Evolutionary conservation across 352 stramenopile genomes (phyloP).

Genomic region (Phytopythium vexans): DNA sequence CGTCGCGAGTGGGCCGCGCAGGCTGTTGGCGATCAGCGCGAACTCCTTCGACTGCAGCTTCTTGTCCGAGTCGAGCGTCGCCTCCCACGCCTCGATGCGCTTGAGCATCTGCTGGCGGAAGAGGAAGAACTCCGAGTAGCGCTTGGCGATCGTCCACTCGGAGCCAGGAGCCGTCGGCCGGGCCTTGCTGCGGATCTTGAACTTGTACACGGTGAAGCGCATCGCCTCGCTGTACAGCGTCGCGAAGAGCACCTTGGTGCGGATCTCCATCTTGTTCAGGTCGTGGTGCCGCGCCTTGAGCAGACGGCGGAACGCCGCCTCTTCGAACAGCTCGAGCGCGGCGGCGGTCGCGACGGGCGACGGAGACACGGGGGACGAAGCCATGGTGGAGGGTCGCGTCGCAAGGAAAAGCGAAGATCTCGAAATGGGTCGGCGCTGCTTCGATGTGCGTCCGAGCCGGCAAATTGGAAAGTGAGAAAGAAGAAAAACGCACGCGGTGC

Average conservation of each 20-base stretch:
- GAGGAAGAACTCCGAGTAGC: constrained; percentile 64
- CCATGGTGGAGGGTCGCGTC: background rate
- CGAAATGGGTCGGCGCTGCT: background rate
- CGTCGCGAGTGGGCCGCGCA: constrained; percentile 38
- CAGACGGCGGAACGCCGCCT: constrained; percentile 29
- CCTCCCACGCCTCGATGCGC: constrained; percentile 44
- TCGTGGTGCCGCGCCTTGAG: constrained; percentile 46
- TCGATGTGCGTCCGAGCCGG: constrained; percentile 1
- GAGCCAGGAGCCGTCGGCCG: constrained; percentile 15
- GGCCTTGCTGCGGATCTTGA: constrained; percentile 46
- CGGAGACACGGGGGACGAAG: background rate
- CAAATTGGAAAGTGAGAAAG: constrained; percentile 8
- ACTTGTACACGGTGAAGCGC: constrained; percentile 64
- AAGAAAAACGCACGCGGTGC: background rate
- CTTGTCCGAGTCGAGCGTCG: constrained; percentile 16
- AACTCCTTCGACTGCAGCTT: constrained; percentile 43
- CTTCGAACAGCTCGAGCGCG: constrained; percentile 12
- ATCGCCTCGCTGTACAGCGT: constrained; percentile 31
- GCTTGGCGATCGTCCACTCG: constrained; percentile 53
- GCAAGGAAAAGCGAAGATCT: background rate
- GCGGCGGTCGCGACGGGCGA: background rate
- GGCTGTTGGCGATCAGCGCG: constrained; percentile 29
- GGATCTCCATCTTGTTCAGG: constrained; percentile 46
- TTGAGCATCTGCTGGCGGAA: constrained; percentile 49
- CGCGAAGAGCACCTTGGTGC: constrained; percentile 38